These are phyloP conservation scores for Fusarium neocosmosporiellum DNA, from an alignment of 2,329 filamentous ascomycete species.

Conservation along the genomic window DNA sequence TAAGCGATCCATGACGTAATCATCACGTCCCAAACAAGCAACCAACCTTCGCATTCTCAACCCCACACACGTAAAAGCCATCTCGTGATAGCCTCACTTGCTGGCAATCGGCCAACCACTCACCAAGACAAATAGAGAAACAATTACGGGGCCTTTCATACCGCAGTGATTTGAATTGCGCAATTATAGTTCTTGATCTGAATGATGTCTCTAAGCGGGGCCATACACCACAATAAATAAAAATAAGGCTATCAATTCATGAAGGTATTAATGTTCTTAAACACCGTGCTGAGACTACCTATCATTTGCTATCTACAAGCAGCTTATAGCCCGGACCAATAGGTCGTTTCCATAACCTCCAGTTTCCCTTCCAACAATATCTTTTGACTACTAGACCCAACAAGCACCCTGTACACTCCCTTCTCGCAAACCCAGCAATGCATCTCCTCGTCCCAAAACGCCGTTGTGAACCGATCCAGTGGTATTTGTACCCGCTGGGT, in stretches of 20 bases:
- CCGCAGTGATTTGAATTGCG: rapidly evolving
- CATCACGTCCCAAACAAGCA: neutral
- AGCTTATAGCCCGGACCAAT: neutral
- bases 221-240: neutral
- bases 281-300: too few species aligned
- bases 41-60: neutral
- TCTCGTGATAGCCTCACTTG: neutral
- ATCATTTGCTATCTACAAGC: neutral
- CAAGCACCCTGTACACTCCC: constrained; percentile 1
- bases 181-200: neutral
- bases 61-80: neutral
- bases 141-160: neutral
- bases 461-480: neutral
- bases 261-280: neutral
- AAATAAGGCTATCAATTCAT: neutral
- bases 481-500: neutral
- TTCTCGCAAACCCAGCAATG: constrained; percentile 7
- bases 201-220: neutral
- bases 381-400: constrained; percentile 2
- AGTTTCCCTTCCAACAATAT: neutral
- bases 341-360: neutral
- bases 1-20: neutral
- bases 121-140: neutral
- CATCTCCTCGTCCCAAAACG: constrained; percentile 11
- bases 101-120: neutral